Conservation (phyloP, 2,329 filamentous ascomycete species). For the Scolecobasidium constrictum region DNA sequence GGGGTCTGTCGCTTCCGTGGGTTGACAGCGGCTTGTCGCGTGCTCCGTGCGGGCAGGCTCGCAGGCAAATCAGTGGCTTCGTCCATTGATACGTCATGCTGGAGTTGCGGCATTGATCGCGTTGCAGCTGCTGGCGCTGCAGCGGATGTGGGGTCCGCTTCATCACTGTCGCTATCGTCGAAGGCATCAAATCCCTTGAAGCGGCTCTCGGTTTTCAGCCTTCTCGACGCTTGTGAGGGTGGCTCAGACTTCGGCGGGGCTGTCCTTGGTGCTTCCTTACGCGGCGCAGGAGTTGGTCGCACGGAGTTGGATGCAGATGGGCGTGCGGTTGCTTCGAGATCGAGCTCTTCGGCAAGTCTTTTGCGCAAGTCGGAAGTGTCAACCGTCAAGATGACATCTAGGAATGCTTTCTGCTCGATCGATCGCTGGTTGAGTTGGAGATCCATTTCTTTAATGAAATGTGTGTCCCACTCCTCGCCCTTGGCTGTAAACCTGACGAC, state of each 20-base stretch:
- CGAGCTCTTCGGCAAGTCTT: conserved; percentile 34
- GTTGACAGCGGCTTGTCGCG: conserved; percentile 17
- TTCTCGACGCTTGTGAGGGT: conserved; percentile 7
- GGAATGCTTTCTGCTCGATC: conserved; percentile 81
- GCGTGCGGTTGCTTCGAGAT: background rate
- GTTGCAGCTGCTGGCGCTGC: conserved; percentile 4
- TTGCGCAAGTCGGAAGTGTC: conserved; percentile 63
- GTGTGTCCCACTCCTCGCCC: conserved; percentile 26
- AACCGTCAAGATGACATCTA: conserved; percentile 77
- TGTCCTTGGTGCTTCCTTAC: background rate
- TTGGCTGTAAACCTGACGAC: conserved; percentile 51
- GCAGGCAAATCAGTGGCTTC: background rate
- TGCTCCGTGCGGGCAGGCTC: conserved; percentile 12
- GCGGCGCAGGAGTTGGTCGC: too few relatives aligned
- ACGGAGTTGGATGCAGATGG: background rate
- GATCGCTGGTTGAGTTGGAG: conserved; percentile 66
- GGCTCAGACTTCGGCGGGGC: conserved; percentile 2
- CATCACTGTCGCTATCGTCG: too few relatives aligned
- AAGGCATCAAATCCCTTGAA: conserved; percentile 47
- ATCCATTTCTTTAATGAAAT: conserved; percentile 60
- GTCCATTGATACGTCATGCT: conserved; percentile 3
- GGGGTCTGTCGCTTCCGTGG: conserved; percentile 19
- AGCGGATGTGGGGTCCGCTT: conserved; percentile 1
- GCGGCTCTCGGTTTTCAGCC: conserved; percentile 29
- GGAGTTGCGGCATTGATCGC: background rate